Percentiles rank a stretch among this genome's conserved stretches.
Evolutionary conservation across 441 rosid species (phyloP).

Genomic region (Iberis amara): DNA sequence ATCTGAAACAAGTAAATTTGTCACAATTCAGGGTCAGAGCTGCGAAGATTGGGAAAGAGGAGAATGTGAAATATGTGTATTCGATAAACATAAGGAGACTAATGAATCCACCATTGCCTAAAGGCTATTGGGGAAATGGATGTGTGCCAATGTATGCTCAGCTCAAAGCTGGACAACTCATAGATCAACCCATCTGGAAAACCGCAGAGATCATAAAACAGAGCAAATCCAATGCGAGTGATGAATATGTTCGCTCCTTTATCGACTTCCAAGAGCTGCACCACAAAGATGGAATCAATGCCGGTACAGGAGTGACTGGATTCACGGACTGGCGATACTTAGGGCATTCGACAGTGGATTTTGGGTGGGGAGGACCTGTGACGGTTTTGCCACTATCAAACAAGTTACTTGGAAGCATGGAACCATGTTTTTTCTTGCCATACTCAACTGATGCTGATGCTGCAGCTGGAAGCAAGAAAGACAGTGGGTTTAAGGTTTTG

Average conservation of each 20-base stretch:
- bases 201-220: slow-evolving; percentile 63
- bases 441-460: slow-evolving; percentile 44
- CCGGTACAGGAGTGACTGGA: slow-evolving; percentile 62
- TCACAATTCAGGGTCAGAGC: slow-evolving; percentile 46
- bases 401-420: slow-evolving; percentile 65
- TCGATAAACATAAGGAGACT: slow-evolving; percentile 52
- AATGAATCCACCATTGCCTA: slow-evolving; percentile 64
- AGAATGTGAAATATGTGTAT: slow-evolving; percentile 59
- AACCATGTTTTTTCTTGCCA: slow-evolving; percentile 49
- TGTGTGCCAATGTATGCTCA: slow-evolving; percentile 73
- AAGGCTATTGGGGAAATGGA: slow-evolving; percentile 81
- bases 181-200: slow-evolving; percentile 63
- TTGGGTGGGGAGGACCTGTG: slow-evolving; percentile 87
- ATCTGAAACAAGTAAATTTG: slow-evolving; percentile 17
- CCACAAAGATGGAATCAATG: slow-evolving; percentile 40
- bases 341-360: slow-evolving; percentile 75
- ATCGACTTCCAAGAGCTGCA: slow-evolving; percentile 67
- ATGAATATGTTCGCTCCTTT: slow-evolving; percentile 64
- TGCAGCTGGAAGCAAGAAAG: slow-evolving; percentile 38
- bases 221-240: slow-evolving; percentile 60
- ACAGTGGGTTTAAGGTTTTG: slow-evolving; percentile 64
- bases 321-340: slow-evolving; percentile 89
- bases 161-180: slow-evolving; percentile 42
- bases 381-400: slow-evolving; percentile 60
- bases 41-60: slow-evolving; percentile 36